phyloP scores from a whole-genome alignment of 129 eudicot genomes.

The Tagetes erecta region DNA sequence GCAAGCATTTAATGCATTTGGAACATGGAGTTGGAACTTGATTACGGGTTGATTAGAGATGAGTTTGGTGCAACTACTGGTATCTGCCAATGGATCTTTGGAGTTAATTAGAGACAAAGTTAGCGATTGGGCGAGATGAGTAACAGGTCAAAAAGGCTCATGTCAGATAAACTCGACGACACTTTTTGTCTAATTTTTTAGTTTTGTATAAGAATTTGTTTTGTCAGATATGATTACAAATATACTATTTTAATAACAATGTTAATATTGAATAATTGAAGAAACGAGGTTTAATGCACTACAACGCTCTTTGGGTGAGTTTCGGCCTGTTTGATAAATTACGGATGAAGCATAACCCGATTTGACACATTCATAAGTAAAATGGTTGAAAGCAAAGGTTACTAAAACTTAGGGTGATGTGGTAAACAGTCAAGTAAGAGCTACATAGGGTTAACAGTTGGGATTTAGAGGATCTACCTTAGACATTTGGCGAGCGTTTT shows the following conservation, averaged over 20 bases:
- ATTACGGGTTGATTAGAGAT: conserved; percentile 8
- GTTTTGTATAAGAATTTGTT: background rate
- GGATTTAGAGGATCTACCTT: conserved; percentile 44
- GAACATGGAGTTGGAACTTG: conserved; percentile 3
- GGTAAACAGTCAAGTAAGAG: conserved; percentile 18
- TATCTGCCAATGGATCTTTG: background rate
- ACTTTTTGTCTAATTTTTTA: background rate
- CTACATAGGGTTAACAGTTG: background rate
- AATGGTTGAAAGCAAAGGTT: background rate
- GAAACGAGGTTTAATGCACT: background rate
- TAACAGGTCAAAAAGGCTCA: background rate
- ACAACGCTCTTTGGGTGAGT: background rate
- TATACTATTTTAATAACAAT: background rate
- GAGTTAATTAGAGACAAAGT: background rate
- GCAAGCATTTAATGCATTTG: conserved; percentile 21
- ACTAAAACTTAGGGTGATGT: conserved; percentile 1
- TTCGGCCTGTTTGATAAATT: background rate
- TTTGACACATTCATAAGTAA: conserved; percentile 2
- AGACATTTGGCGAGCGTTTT: conserved; percentile 60
- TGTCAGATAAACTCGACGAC: background rate
- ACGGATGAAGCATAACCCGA: background rate
- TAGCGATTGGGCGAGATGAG: background rate
- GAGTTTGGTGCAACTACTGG: background rate
- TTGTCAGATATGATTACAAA: background rate
- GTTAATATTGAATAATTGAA: too few species aligned